Conservation (phyloP, 176 grass and related monocot species). For the Microstegium vimineum region DNA sequence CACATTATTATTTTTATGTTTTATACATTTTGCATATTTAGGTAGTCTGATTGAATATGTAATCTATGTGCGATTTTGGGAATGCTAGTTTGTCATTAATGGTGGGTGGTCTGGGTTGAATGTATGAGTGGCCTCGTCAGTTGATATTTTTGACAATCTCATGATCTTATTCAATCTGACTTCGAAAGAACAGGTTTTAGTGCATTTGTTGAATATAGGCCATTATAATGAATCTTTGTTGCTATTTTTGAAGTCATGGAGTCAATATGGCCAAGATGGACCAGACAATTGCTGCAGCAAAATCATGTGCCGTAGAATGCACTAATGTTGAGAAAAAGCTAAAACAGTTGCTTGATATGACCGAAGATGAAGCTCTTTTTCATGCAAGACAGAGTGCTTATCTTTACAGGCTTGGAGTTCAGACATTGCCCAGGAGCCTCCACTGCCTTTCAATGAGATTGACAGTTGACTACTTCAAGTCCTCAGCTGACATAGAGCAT, state of each 20-base stretch:
- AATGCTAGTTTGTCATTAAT: slow-evolving; percentile 8
- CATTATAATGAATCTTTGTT: background rate
- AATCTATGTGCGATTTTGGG: background rate
- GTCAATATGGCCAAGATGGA: slow-evolving; percentile 61
- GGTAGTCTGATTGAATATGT: slow-evolving; percentile 2
- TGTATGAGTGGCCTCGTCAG: background rate
- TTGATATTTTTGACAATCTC: background rate
- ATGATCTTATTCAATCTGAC: background rate
- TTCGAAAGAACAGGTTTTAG: background rate
- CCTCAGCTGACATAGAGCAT: slow-evolving; percentile 28
- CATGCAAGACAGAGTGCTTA: slow-evolving; percentile 72
- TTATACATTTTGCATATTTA: background rate
- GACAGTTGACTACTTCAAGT: slow-evolving; percentile 65
- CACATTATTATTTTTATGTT: background rate
- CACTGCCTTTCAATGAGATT: slow-evolving; percentile 77
- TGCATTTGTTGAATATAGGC: background rate
- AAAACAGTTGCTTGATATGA: slow-evolving; percentile 60
- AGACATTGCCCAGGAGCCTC: slow-evolving; percentile 65
- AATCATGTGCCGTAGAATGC: slow-evolving; percentile 54
- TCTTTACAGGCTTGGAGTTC: slow-evolving; percentile 55
- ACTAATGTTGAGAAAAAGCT: slow-evolving; percentile 74
- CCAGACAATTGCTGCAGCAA: slow-evolving; percentile 52
- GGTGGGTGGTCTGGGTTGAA: background rate
- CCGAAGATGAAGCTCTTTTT: slow-evolving; percentile 75
- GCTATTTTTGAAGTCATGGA: slow-evolving; percentile 38